These are phyloP conservation scores for Xylaria hypoxylon DNA, from an alignment of 2,329 filamentous ascomycete genomes.

Conservation along the genomic window DNA sequence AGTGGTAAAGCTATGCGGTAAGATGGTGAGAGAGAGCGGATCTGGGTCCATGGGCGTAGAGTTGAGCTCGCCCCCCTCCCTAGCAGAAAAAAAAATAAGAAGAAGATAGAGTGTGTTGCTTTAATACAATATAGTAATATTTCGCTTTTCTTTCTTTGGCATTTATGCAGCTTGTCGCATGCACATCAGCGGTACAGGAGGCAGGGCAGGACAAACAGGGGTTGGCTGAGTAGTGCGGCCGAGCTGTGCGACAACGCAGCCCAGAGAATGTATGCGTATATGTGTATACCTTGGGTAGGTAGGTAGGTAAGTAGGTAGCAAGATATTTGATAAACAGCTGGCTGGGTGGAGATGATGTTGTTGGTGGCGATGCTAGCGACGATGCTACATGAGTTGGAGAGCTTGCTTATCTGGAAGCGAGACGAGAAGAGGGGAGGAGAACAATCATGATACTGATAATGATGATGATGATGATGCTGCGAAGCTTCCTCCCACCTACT, in stretches of 20 bases:
- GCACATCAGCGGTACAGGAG: constrained; percentile 39
- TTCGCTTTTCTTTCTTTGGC: constrained; percentile 41
- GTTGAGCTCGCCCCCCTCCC: constrained; percentile 10
- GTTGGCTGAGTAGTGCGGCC: constrained; percentile 27
- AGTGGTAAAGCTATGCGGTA: constrained; percentile 12
- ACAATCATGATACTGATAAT: constrained; percentile 17
- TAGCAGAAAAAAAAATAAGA: background rate
- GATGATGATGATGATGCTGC: constrained; percentile 7
- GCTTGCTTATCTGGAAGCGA: background rate
- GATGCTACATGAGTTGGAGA: constrained; percentile 6
- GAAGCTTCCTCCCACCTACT: constrained; percentile 19
- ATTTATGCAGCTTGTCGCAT: constrained; percentile 45
- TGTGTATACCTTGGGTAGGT: background rate
- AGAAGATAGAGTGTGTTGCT: constrained; percentile 26
- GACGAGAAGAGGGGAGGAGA: background rate
- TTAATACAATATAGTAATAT: constrained; percentile 40
- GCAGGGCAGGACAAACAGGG: constrained; percentile 36
- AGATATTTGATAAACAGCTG: background rate
- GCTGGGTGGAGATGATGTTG: constrained; percentile 22
- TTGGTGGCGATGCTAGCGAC: background rate
- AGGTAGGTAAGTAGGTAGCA: too few relatives aligned
- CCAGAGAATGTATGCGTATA: constrained; percentile 3
- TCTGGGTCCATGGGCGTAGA: constrained; percentile 14
- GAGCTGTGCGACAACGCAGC: constrained; percentile 32
- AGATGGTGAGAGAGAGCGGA: constrained; percentile 7